Evolutionary conservation across 139 green algal genomes (phyloP), one percentile per base, ranked within the genome.

Genomic region (Chlamydomonas sphaeroides): DNA sequence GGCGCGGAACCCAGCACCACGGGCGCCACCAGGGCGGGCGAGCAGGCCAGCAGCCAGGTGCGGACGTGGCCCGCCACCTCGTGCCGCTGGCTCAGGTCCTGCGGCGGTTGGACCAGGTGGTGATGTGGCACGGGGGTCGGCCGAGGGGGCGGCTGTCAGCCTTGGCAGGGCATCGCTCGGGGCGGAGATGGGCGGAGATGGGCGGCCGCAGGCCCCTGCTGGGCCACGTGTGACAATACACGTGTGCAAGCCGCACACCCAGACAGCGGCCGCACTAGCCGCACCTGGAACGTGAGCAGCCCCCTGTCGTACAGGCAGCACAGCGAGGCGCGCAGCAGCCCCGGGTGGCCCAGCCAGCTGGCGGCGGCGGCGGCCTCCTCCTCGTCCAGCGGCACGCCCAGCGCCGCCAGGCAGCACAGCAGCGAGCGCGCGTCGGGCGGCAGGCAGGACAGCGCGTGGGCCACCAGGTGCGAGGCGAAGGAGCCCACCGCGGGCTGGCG

Each of bases 231-330:
- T n/a, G n/a, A n/a, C n/a, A n/a, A n/a, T n/a, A n/a, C n/a, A n/a
- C n/a, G n/a, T n/a, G n/a, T n/a, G n/a, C n/a, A n/a, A n/a, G n/a
- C n/a, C n/a, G n/a, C n/a, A n/a, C n/a, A n/a, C n/a, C n/a, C n/a
- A n/a, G n/a, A n/a, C n/a, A n/a, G n/a, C n/a, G n/a, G n/a, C n/a
- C n/a, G n/a, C n/a, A n/a, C n/a, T n/a, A n/a, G n/a, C 23, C 71
- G 33, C 48, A 83, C 76, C 76, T 83, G 76, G 76, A 66, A 83
- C 5, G 48, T 51, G 3, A 83, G n/a, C 32, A 83, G 45, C 3
- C 76, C 76, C 3, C 76, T 38, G 76, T 83, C 76, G 76, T 83
- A 83, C 45, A 83, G 63, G 30, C 41, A 45, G 63, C 62, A 74
- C 45, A 83, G 62, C 45, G 36, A 45, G 6, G 76, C 76, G 1